phyloP scores from a whole-genome alignment of 2,329 filamentous ascomycete genomes.

The Lachnellula occidentalis region DNA sequence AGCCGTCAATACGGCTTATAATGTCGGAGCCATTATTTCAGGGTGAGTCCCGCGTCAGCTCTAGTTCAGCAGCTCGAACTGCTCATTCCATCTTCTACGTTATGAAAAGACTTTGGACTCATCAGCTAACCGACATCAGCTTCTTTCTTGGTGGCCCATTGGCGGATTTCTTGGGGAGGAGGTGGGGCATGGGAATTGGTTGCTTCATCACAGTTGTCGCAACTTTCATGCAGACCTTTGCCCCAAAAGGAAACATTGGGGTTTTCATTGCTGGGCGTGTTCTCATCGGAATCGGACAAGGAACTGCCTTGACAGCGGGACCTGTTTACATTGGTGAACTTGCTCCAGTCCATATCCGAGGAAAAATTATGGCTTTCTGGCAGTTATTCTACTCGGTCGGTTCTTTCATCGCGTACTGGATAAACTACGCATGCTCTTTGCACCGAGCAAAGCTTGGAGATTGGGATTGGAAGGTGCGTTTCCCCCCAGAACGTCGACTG shows the following conservation, averaged over 20 bases:
- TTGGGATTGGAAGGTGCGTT: slow-evolving; percentile 62
- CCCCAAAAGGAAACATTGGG: slow-evolving; percentile 54
- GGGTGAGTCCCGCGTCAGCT: slow-evolving; percentile 26
- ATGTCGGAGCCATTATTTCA: slow-evolving; percentile 63
- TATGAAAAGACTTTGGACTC: too few relatives aligned
- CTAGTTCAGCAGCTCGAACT: not conserved
- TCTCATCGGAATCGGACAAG: slow-evolving; percentile 65
- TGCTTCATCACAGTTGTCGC: slow-evolving; percentile 61
- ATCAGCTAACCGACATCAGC: slow-evolving; percentile 25
- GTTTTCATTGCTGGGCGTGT: slow-evolving; percentile 65
- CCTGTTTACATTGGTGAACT: slow-evolving; percentile 69
- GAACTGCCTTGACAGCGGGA: slow-evolving; percentile 60
- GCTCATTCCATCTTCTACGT: not conserved
- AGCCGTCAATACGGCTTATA: slow-evolving; percentile 63
- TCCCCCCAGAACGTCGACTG: too few relatives aligned
- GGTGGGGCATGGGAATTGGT: slow-evolving; percentile 59
- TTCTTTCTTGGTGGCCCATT: slow-evolving; percentile 62
- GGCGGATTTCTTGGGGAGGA: slow-evolving; percentile 56
- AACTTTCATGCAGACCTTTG: slow-evolving; percentile 63
- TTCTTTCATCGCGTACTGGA: slow-evolving; percentile 59
- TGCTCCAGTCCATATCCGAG: slow-evolving; percentile 57
- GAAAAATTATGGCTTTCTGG: slow-evolving; percentile 65
- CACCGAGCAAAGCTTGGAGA: slow-evolving; percentile 52
- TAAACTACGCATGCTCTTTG: slow-evolving; percentile 57
- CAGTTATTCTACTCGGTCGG: slow-evolving; percentile 63